Percentiles rank a stretch among this genome's conserved stretches.
These are phyloP conservation scores for Aspergillus fischeri DNA, from an alignment of 2,329 filamentous ascomycete species.

Conservation along the genomic window DNA sequence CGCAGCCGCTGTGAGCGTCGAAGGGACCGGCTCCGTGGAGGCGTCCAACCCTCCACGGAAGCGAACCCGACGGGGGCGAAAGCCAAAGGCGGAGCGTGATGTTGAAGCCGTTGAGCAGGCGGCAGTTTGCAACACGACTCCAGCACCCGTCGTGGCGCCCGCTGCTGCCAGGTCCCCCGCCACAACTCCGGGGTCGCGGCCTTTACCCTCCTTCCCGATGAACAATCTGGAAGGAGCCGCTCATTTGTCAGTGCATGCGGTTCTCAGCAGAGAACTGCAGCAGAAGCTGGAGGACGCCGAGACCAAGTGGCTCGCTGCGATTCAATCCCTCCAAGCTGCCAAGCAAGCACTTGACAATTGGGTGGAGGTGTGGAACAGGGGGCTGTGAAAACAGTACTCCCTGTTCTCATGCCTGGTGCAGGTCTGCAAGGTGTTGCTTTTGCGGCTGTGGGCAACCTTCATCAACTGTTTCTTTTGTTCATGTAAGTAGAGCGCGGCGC, in stretches of 20 bases:
- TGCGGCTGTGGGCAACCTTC: neutral
- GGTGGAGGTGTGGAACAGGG: constrained; percentile 16
- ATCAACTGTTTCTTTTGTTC: neutral
- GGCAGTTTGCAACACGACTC: neutral
- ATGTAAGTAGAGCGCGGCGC: neutral
- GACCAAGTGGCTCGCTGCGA: constrained; percentile 50
- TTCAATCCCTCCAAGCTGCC: constrained; percentile 15
- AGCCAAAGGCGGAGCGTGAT: constrained; percentile 2
- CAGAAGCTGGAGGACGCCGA: constrained; percentile 54
- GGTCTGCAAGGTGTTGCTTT: neutral
- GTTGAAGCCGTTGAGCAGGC: neutral
- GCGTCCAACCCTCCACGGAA: constrained; percentile 1
- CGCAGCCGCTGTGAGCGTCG: neutral
- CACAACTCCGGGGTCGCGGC: neutral
- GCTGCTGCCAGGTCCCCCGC: constrained; percentile 1
- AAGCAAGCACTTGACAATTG: constrained; percentile 18
- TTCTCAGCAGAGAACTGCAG: constrained; percentile 56
- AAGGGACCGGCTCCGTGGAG: constrained; percentile 1
- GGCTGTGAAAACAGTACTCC: constrained; percentile 3
- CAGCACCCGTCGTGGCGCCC: neutral
- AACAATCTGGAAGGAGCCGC: constrained; percentile 19
- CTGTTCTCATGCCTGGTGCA: neutral
- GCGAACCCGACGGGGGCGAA: constrained; percentile 5
- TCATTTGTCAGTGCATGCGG: constrained; percentile 41
- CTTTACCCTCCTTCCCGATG: constrained; percentile 2